phyloP scores from a whole-genome alignment of 1,139 yeast genomes.

The Zygosaccharomyces pseudobailii region DNA sequence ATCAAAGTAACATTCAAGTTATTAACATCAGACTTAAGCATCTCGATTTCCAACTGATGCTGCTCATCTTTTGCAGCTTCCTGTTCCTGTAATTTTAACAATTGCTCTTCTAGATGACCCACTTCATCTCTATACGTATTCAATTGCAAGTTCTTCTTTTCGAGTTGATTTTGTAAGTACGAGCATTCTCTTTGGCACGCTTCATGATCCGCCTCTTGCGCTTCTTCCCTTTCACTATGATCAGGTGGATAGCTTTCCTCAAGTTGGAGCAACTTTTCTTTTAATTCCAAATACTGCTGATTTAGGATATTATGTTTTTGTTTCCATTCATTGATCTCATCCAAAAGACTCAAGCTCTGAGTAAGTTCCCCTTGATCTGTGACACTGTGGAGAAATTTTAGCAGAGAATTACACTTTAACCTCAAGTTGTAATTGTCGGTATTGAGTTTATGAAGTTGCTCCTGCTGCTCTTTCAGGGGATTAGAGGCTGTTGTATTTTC shows the following conservation, averaged over 20 bases:
- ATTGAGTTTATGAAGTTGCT: slow-evolving; percentile 45
- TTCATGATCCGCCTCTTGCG: slow-evolving; percentile 3
- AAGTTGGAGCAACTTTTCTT: slow-evolving; percentile 12
- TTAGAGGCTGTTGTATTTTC: slow-evolving; percentile 37
- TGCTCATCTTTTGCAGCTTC: slow-evolving; percentile 7
- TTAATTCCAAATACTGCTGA: slow-evolving; percentile 22
- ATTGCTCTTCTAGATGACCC: slow-evolving; percentile 3
- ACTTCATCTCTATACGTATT: slow-evolving; percentile 9
- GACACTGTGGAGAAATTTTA: slow-evolving; percentile 42
- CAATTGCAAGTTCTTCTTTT: slow-evolving; percentile 16
- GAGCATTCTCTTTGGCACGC: slow-evolving; percentile 5
- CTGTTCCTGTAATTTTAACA: slow-evolving; percentile 1
- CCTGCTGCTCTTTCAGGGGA: slow-evolving; percentile 53
- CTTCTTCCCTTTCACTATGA: slow-evolving; percentile 5
- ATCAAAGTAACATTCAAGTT: slow-evolving; percentile 24
- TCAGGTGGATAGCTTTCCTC: slow-evolving; percentile 3
- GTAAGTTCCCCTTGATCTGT: slow-evolving; percentile 29
- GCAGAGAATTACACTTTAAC: slow-evolving; percentile 52
- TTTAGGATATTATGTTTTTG: slow-evolving; percentile 15
- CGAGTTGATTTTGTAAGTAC: slow-evolving; percentile 6
- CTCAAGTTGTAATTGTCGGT: slow-evolving; percentile 61
- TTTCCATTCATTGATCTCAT: slow-evolving; percentile 23
- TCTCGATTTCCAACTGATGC: slow-evolving; percentile 6
- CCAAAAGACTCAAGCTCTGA: slow-evolving; percentile 21
- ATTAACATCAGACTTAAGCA: slow-evolving; percentile 21